These are phyloP conservation scores for Tuber indicum DNA, from an alignment of 495 filamentous ascomycete genomes.

Conservation along the genomic window DNA sequence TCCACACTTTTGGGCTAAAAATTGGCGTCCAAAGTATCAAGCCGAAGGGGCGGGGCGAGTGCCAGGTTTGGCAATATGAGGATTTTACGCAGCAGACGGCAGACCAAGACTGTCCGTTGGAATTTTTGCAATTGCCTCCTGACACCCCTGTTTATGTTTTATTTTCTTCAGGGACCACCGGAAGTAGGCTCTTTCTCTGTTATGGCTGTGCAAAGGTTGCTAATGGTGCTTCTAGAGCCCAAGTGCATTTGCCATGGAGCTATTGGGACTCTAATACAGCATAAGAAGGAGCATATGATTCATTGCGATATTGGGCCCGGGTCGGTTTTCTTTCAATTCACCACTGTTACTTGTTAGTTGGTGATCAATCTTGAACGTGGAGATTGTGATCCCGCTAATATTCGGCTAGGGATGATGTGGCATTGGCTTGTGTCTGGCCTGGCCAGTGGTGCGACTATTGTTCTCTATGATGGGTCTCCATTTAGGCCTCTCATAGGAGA, in stretches of 20 bases:
- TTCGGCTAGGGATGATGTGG: slow-evolving; percentile 61
- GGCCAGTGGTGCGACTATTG: slow-evolving; percentile 68
- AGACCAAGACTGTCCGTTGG: slow-evolving; percentile 48
- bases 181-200: slow-evolving; percentile 43
- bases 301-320: slow-evolving; percentile 67
- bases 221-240: slow-evolving; percentile 48
- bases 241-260: slow-evolving; percentile 91
- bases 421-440: slow-evolving; percentile 86
- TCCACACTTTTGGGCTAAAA: slow-evolving; percentile 50
- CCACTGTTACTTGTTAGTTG: slow-evolving; percentile 61
- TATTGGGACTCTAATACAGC: slow-evolving; percentile 79
- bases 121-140: slow-evolving; percentile 67
- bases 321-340: slow-evolving; percentile 74
- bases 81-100: slow-evolving; percentile 48
- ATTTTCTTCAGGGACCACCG: slow-evolving; percentile 82
- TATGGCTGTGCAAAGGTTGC: neutral
- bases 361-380: neutral
- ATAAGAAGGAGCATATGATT: slow-evolving; percentile 87
- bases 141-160: slow-evolving; percentile 85
- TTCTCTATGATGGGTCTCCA: slow-evolving; percentile 84
- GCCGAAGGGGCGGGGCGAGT: slow-evolving; percentile 43
- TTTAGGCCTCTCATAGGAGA: slow-evolving; percentile 59
- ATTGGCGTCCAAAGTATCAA: slow-evolving; percentile 17
- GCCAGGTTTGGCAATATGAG: slow-evolving; percentile 47
- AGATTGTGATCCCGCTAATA: neutral